Base-by-base conservation (phyloP, 164 flowering plant species). In the Paratinospora sagittata region DNA sequence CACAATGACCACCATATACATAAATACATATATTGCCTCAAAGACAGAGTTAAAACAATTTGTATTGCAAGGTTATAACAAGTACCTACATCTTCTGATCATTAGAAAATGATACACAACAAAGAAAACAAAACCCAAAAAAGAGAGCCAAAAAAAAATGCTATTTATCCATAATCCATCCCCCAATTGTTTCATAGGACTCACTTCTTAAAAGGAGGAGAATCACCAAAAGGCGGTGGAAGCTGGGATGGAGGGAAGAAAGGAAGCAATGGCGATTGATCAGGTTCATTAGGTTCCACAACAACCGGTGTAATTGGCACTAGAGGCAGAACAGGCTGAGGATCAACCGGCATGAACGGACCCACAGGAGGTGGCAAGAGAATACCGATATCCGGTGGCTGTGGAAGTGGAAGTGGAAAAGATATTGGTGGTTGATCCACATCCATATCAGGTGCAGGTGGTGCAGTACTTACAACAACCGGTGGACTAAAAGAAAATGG, bases 181-280 rank as follows among this genome's bases (percentile, higher is more conserved):
- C 16, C 6, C 16, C 16, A 1, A 12, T 14, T 4, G 16, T 14
- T 13, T 36, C 19, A 17, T 63, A 34, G 19, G n/a, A n/a, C 34
- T 70, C 66, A 70, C 21, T 70, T 70, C 52, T 26, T 61, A 16
- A 61, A 60, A 58, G 72, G 72, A 26, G 73, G 73, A 26, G 73
- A 21, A 41, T 63, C 60, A 63, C n/a, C n/a, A 3, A 47, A 43
- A 58, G 63, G 26, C 23, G 63, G 63, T 4, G 63, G 63, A 58
- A 58, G 26, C 63, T 58, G 63, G 23, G 34, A n/a, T 70, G 72
- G 72, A 58, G 52, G 71, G 14, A 55, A 60, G 72, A 70, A 24
- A 61, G 66, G 72, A 70, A 37, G 57, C 5, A 24, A 30, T 45
- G 62, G 68, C 14, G 62, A 43, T 27, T 3, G n/a, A n/a, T n/a